These are phyloP conservation scores for Fusarium staphyleae DNA, from an alignment of 2,329 filamentous ascomycete genomes.

Conservation along the genomic window DNA sequence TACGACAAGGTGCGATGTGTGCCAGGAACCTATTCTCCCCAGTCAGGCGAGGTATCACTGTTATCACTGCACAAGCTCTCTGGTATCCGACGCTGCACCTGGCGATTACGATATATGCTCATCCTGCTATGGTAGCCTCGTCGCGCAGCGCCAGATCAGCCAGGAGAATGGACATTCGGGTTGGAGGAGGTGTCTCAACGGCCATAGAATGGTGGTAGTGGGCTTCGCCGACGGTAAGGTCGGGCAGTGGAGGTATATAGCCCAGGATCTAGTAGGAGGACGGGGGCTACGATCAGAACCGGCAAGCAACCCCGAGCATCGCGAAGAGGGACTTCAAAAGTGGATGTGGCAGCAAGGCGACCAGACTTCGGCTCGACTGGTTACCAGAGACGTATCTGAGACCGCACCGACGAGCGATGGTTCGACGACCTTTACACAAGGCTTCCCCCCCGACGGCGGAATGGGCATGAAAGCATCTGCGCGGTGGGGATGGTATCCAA, in stretches of 20 bases:
- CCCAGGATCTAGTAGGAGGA: slow-evolving; percentile 80
- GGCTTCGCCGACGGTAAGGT: slow-evolving; percentile 74
- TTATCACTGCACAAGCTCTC: slow-evolving; percentile 68
- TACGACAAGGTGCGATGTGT: slow-evolving; percentile 80
- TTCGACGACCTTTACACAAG: slow-evolving; percentile 37
- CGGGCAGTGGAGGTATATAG: slow-evolving; percentile 71
- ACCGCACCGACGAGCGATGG: slow-evolving; percentile 48
- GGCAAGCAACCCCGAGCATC: slow-evolving; percentile 47
- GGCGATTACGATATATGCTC: slow-evolving; percentile 91
- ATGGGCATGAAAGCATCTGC: slow-evolving; percentile 69
- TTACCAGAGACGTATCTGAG: slow-evolving; percentile 58
- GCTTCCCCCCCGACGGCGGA: slow-evolving; percentile 79
- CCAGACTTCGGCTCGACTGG: slow-evolving; percentile 54
- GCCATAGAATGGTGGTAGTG: slow-evolving; percentile 85
- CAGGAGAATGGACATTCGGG: slow-evolving; percentile 78
- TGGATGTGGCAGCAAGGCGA: slow-evolving; percentile 60
- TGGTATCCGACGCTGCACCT: slow-evolving; percentile 54
- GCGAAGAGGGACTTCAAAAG: slow-evolving; percentile 50
- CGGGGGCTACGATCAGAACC: slow-evolving; percentile 69
- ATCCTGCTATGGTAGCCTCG: slow-evolving; percentile 75
- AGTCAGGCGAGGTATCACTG: slow-evolving; percentile 80
- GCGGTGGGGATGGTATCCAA: slow-evolving; percentile 81
- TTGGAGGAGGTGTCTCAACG: slow-evolving; percentile 81
- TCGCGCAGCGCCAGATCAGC: slow-evolving; percentile 69
- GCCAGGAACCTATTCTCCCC: slow-evolving; percentile 74